phyloP scores from a whole-genome alignment of 2,329 filamentous ascomycete genomes.

The Colletotrichum lupini region DNA sequence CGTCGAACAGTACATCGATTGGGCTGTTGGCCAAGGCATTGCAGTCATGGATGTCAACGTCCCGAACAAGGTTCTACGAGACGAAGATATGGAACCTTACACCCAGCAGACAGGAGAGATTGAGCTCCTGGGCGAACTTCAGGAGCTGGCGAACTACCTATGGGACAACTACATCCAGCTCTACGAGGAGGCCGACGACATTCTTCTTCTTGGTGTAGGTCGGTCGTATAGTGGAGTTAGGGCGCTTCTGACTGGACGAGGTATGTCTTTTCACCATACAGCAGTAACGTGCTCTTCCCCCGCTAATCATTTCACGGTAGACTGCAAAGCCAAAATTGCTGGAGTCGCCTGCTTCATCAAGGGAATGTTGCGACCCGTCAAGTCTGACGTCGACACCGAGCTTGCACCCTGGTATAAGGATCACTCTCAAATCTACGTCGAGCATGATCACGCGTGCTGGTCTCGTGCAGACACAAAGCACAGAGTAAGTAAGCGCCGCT shows the following conservation, averaged over 20 bases:
- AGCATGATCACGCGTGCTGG: conserved; percentile 81
- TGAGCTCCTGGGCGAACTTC: conserved; percentile 67
- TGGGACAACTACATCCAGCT: conserved; percentile 98
- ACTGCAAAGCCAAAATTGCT: conserved; percentile 74
- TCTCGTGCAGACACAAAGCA: conserved; percentile 67
- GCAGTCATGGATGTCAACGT: conserved; percentile 93
- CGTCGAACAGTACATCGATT: conserved; percentile 83
- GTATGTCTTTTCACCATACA: conserved; percentile 54
- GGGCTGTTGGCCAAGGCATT: conserved; percentile 81
- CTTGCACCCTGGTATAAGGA: conserved; percentile 86
- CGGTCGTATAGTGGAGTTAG: conserved; percentile 87
- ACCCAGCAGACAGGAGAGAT: conserved; percentile 57
- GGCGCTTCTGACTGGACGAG: conserved; percentile 80
- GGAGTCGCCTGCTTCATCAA: conserved; percentile 86
- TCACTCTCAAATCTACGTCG: conserved; percentile 84
- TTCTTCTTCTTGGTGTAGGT: conserved; percentile 91
- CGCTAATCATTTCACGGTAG: conserved; percentile 42
- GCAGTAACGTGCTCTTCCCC: background rate
- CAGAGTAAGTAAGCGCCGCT: conserved; percentile 70
- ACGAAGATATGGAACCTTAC: conserved; percentile 64
- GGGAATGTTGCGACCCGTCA: conserved; percentile 80
- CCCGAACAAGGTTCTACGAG: conserved; percentile 77
- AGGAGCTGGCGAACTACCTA: conserved; percentile 84
- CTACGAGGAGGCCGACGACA: conserved; percentile 74
- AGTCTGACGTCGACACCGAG: conserved; percentile 79